Evolutionary conservation across 257 asterid species (phyloP), one percentile per base, ranked within the genome.

Genomic region (Nicotiana tabacum): DNA sequence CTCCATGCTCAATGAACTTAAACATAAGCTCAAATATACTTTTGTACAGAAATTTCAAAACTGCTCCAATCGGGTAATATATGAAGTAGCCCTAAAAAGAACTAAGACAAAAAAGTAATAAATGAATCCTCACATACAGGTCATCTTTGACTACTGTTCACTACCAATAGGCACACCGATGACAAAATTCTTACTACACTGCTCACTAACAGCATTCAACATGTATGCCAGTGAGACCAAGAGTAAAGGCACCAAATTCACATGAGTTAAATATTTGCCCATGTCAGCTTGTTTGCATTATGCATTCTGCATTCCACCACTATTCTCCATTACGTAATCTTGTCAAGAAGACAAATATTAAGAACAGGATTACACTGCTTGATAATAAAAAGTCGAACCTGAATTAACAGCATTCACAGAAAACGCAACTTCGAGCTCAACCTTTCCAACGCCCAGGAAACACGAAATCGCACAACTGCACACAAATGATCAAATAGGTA

Each of bases 381-480:
- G 74, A 66, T 66, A 66, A 66, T 66, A 11, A 66, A 66, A 10
- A 66, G 46, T 1, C 3, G 48, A 83, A 83, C 91, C 92, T 12
- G 87, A 87, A 35, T 87, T 85, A 27, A 89, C 84, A 56, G 92
- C 93, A 89, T 87, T 90, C 86, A 87, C 96, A 83, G 85, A 91
- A 90, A 92, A 95, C 81, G 83, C 85, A 85, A 91, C 84, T 3
- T 94, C 97, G 55, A 91, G 88, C 81, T 88, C 92, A 84, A 92
- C 90, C 88, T 93, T 89, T 85, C 95, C 92, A 87, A 88, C 85
- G 83, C 92, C 84, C 84, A 88, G 80, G 85, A 91, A 92, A 39
- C 93, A 93, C 77, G 88, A 89, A 87, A 94, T 88, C 85, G 89
- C 97, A 83, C 92, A 91, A 83, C 93, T 93, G 77, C 90, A 89